Evolutionary conservation across 352 stramenopile genomes (phyloP), one percentile per base, ranked within the genome.

Genomic region (Phytophthora hybrid): DNA sequence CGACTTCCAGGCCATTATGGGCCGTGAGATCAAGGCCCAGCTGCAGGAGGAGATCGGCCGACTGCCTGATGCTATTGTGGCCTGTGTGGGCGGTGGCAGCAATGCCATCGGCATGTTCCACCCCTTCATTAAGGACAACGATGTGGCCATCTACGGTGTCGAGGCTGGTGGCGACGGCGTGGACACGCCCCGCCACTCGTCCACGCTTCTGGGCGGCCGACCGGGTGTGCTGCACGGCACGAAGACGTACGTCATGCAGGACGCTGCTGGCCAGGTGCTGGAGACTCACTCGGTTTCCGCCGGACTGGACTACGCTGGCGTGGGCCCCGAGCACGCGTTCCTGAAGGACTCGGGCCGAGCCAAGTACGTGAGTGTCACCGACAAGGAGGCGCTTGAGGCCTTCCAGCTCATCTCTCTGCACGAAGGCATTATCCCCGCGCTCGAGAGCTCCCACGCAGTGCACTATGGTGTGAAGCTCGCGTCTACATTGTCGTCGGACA

Each of bases 71-170:
- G 93, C 97, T 26, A 95, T 99, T 55, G 89, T 99, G 34, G 98
- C 98, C 0, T 99, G 97, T 76, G 98, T 99, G 19, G 98, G 98
- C 19, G 98, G 98, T 62, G 98, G 98, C 56, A 99, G 93, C 52
- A 99, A 99, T 79, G 97, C 98, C n/a, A 99, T 99, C 63, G 98
- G 98, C 62, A 98, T 99, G 80, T 99, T 99, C 82, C 88, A 99
- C 80, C 94, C 97, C 26, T 99, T 99, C 70, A 78, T 98, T 11
- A 88, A 99, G 55, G 95, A 99, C 77, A 78, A 89, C n/a, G 77
- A 74, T 19, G 97, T 99, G 13, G 90, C 77, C 23, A 93, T 99
- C 62, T 96, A 99, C 68, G 98, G 97, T 32, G 97, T 98, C 6
- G 98, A 99, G 81, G 97, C 97, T 51, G 98, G 96, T 44, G 98